Percentiles rank a stretch among this genome's conserved stretches.
These are phyloP conservation scores for Candida pseudoglaebosa DNA, from an alignment of 805 yeast species.

Conservation along the genomic window DNA sequence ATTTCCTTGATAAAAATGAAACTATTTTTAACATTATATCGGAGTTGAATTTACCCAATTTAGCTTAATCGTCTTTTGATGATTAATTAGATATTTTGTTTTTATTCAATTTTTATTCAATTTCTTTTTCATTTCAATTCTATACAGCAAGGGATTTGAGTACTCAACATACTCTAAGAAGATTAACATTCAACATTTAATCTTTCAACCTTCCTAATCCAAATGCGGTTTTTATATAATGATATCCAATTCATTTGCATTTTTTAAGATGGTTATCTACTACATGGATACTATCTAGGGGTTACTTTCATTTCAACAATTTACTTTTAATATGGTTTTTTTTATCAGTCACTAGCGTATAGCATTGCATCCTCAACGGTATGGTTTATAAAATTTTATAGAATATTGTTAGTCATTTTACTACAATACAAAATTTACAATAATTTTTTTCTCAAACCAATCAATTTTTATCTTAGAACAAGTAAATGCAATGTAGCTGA, in stretches of 20 bases:
- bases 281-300: constrained; percentile 4
- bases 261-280: constrained; percentile 3
- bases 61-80: constrained; percentile 2
- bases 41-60: constrained; percentile 19
- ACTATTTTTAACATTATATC: constrained; percentile 55
- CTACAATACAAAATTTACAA: neutral
- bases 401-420: constrained; percentile 1
- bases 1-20: constrained; percentile 53
- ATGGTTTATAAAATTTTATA: constrained; percentile 22
- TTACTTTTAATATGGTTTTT: constrained; percentile 13
- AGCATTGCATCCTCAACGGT: constrained; percentile 49
- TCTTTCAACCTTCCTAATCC: constrained; percentile 7
- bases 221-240: constrained; percentile 7
- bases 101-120: neutral
- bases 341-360: constrained; percentile 25
- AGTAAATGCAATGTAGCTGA: no score
- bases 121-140: constrained; percentile 11
- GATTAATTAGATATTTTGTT: neutral
- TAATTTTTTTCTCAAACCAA: no score
- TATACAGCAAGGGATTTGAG: constrained; percentile 21
- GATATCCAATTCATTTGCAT: constrained; percentile 7
- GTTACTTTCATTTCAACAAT: constrained; percentile 28
- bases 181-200: constrained; percentile 22
- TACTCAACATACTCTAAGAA: constrained; percentile 33
- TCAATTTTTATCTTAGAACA: no score